Conservation (phyloP, 192 early-diverging fungal genomes). For the Linnemannia exigua region DNA sequence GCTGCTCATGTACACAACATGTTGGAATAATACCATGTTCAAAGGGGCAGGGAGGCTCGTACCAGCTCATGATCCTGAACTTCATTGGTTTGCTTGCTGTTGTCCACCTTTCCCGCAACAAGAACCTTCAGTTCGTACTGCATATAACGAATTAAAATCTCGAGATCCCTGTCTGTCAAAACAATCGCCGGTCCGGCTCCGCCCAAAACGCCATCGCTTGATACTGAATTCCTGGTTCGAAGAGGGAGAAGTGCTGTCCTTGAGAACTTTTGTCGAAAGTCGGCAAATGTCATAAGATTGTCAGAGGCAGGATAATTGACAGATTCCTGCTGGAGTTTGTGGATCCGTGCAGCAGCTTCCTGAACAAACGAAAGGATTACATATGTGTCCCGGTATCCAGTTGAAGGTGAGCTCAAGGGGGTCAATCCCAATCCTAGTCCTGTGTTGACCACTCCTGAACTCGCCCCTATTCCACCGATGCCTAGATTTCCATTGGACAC, state of each 20-base stretch:
- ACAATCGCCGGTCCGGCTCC: slow-evolving; percentile 15
- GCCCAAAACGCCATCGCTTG: background rate
- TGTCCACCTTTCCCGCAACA: slow-evolving; percentile 29
- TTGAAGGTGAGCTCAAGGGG: background rate
- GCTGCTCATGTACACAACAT: background rate
- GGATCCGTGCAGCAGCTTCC: slow-evolving; percentile 43
- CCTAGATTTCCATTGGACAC: slow-evolving; percentile 16
- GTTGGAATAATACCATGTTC: too few species aligned
- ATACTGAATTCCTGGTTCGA: slow-evolving; percentile 9
- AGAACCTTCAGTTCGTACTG: slow-evolving; percentile 48
- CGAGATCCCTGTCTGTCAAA: slow-evolving; percentile 49
- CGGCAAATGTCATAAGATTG: slow-evolving; percentile 55
- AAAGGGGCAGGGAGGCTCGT: background rate
- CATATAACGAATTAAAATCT: slow-evolving; percentile 51
- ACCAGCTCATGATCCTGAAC: slow-evolving; percentile 51
- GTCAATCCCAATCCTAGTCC: slow-evolving; percentile 18
- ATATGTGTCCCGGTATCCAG: slow-evolving; percentile 26
- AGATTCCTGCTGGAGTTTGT: slow-evolving; percentile 44
- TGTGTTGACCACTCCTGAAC: slow-evolving; percentile 11
- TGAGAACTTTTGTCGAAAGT: slow-evolving; percentile 53
- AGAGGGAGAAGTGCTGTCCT: slow-evolving; percentile 43
- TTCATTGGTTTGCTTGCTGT: slow-evolving; percentile 18
- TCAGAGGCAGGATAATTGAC: slow-evolving; percentile 33
- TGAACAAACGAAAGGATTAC: slow-evolving; percentile 39
- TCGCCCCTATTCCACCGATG: slow-evolving; percentile 12